Conservation (phyloP, 768 basidiomycete species). For the Russula sp. region DNA sequence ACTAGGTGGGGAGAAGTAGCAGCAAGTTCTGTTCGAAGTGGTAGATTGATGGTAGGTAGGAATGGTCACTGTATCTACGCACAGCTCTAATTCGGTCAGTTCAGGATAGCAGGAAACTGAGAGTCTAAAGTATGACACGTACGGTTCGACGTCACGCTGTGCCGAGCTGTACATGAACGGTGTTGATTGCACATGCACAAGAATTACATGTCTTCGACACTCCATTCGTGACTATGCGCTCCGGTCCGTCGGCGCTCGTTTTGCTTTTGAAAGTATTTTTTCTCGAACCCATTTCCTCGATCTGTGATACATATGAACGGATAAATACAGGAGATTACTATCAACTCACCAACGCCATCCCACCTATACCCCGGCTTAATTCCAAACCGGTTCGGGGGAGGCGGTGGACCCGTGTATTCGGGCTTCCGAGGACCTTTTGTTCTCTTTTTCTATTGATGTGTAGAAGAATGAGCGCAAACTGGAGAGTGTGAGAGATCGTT, state of each 20-base stretch:
- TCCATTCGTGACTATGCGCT: constrained; percentile 75
- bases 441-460: constrained; percentile 53
- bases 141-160: neutral
- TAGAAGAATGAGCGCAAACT: neutral
- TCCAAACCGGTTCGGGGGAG: constrained; percentile 91
- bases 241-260: constrained; percentile 69
- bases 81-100: neutral
- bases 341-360: constrained; percentile 87
- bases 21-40: neutral
- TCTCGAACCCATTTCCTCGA: constrained; percentile 90
- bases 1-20: neutral
- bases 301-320: constrained; percentile 39
- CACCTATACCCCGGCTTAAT: constrained; percentile 95
- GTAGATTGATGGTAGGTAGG: neutral
- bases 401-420: constrained; percentile 78
- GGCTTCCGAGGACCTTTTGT: constrained; percentile 73
- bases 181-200: neutral
- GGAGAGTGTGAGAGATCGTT: neutral
- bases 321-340: neutral
- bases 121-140: neutral
- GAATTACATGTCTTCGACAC: constrained; percentile 85
- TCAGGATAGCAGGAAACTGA: neutral
- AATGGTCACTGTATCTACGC: neutral
- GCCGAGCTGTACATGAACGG: neutral
- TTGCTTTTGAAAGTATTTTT: constrained; percentile 76